Evolutionary conservation across 1,139 yeast species (phyloP).

Genomic region (Suhomyces wounanorum): DNA sequence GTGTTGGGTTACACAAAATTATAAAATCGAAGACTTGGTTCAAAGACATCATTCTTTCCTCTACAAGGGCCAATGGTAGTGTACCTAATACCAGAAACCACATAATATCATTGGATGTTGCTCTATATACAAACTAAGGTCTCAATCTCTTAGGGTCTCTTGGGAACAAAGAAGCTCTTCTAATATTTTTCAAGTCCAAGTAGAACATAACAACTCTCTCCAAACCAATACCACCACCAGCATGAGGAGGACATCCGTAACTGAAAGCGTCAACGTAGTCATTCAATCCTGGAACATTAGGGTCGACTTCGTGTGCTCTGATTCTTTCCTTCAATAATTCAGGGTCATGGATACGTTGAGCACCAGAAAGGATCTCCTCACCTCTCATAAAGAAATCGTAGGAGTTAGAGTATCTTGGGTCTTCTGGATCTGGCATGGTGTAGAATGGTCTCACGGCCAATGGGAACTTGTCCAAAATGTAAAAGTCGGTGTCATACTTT

Average conservation of each 20-base stretch:
- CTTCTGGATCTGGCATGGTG: constrained; percentile 97
- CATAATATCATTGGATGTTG: not conserved
- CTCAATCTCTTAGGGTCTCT: constrained; percentile 95
- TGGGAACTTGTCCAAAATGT: constrained; percentile 97
- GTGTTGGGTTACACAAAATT: not conserved
- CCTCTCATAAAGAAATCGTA: constrained; percentile 99
- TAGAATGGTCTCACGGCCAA: constrained; percentile 95
- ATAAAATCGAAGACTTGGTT: too few species aligned
- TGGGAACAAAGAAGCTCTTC: constrained; percentile 98
- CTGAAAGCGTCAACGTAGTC: constrained; percentile 92
- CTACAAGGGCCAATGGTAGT: not conserved
- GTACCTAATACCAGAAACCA: not conserved
- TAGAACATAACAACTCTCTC: constrained; percentile 99
- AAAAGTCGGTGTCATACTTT: constrained; percentile 94
- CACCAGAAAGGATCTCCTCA: constrained; percentile 97
- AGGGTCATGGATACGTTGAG: constrained; percentile 97
- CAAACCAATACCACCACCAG: constrained; percentile 99
- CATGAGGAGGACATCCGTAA: constrained; percentile 98
- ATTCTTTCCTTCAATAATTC: constrained; percentile 79
- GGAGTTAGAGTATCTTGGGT: constrained; percentile 89
- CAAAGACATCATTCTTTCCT: too few species aligned
- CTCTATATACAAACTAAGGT: constrained; percentile 48
- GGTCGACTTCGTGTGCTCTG: constrained; percentile 79
- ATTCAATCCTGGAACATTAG: constrained; percentile 74
- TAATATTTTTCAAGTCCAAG: constrained; percentile 92